These are phyloP conservation scores for Triadica sebifera DNA, from an alignment of 345 rosid species.

Conservation along the genomic window DNA sequence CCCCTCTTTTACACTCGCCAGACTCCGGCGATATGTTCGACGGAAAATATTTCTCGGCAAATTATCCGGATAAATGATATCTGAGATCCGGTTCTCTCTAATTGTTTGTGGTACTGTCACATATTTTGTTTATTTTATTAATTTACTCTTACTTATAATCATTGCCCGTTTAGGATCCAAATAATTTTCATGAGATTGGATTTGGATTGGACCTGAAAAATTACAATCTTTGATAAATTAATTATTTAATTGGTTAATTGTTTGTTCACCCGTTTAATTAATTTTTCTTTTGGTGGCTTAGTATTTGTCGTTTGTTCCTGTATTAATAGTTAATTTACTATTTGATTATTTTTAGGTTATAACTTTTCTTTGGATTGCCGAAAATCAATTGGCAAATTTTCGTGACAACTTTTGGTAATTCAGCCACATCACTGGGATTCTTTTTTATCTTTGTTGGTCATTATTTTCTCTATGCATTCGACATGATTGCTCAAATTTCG, in stretches of 20 bases:
- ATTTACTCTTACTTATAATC: neutral
- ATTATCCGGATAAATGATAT: conserved; percentile 13
- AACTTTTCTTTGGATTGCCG: conserved; percentile 23
- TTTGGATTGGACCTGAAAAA: conserved; percentile 25
- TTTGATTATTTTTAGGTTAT: conserved; percentile 22
- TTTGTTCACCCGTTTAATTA: neutral
- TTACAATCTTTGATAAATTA: neutral
- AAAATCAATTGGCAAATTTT: conserved; percentile 15
- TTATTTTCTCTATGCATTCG: conserved; percentile 16
- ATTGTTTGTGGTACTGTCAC: conserved; percentile 26
- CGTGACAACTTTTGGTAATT: conserved; percentile 23
- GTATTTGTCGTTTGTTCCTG: conserved; percentile 1
- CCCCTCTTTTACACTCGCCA: conserved; percentile 33
- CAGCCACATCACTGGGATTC: conserved; percentile 8
- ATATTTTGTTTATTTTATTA: neutral
- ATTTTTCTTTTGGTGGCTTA: neutral
- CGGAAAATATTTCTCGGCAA: conserved; percentile 23
- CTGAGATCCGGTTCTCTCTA: conserved; percentile 29
- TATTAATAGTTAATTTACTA: neutral
- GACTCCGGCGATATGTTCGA: conserved; percentile 42
- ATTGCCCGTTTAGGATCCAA: conserved; percentile 28
- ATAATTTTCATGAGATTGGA: conserved; percentile 8
- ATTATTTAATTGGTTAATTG: conserved; percentile 2
- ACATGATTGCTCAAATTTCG: conserved; percentile 7
- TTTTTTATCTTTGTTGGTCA: conserved; percentile 11